Base-by-base conservation (phyloP, 257 asterid species). In the Penstemon barbatus region DNA sequence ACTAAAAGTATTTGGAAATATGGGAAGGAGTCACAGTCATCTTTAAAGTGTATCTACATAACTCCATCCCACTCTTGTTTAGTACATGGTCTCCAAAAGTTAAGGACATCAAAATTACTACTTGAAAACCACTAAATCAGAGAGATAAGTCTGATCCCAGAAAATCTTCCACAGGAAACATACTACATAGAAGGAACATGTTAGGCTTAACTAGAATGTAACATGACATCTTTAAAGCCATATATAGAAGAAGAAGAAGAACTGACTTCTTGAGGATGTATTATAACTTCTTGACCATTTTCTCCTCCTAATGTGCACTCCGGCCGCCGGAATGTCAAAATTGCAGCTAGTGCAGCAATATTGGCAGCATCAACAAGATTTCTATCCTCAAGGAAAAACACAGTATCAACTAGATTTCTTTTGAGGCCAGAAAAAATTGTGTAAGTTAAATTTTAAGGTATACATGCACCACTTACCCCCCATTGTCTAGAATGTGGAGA, bases 311-410 rank as follows among this genome's bases (percentile, higher is more conserved):
- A 65, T 48, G 96, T 81, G 79, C 97, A 90, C 63, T 91, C 97
- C 53, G 95, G 93, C 79, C 99, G 86, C 75, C 96, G 91, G 66
- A 84, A 94, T 69, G 99, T 83, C 84, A 85, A 76, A 39, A 94
- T 96, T 70, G 97, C 89, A 74, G 96, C 96, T 82, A 94, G 77
- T 64, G 97, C 99, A 69, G 97, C 97, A 82, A 89, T 75, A 75
- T 91, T 91, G 75, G 97, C 96, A 52, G 97, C 97, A 80, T 91
- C 99, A 70, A 94, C 91, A 69, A 94, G 97, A 84, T 94, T 94
- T 56, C 99, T 94, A 69, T 66, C 43, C 57, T 65, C 68, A 65
- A 51, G 57, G 46, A 63, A 69, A 25, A 68, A 39, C 49, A 43
- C 68, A 61, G 44, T 4, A 11, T 45, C 38, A 3, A 41, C 36